These are phyloP conservation scores for Ustilago trichophora DNA, from an alignment of 1,284 basidiomycete species.

Conservation along the genomic window DNA sequence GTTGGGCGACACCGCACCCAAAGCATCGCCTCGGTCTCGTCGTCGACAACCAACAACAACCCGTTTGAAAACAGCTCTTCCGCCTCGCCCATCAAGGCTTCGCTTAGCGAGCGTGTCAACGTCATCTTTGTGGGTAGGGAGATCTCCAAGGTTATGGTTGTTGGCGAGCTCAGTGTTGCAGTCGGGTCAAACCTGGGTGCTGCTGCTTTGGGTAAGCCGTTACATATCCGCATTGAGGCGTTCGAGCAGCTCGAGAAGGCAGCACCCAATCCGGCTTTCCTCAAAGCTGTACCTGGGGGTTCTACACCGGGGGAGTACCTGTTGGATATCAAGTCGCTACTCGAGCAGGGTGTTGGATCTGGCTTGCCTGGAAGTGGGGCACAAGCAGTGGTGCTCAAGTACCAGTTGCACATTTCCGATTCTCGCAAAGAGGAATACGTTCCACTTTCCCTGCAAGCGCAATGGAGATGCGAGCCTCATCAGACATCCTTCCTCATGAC, in stretches of 20 bases:
- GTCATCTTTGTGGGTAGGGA: conserved; percentile 68
- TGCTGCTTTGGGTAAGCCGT: conserved; percentile 12
- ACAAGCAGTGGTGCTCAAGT: conserved; percentile 69
- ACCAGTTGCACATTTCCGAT: conserved; percentile 69
- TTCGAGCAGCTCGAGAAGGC: conserved; percentile 70
- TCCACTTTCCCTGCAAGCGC: conserved; percentile 69
- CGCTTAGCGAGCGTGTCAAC: conserved; percentile 70
- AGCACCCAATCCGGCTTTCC: conserved; percentile 70
- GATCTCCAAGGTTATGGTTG: conserved; percentile 69
- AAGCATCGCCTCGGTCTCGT: conserved; percentile 49
- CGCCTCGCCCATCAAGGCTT: conserved; percentile 52
- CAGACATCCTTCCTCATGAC: conserved; percentile 70
- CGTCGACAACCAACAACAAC: conserved; percentile 35
- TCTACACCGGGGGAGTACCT: conserved; percentile 68
- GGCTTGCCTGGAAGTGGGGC: conserved; percentile 36
- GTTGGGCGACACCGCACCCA: conserved; percentile 47
- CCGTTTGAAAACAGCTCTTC: conserved; percentile 45
- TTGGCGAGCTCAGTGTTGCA: conserved; percentile 69
- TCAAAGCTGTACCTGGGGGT: conserved; percentile 67
- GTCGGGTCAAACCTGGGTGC: not conserved
- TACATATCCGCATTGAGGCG: conserved; percentile 68
- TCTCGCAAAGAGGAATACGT: conserved; percentile 62
- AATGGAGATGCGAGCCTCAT: conserved; percentile 70
- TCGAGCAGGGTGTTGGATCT: conserved; percentile 30
- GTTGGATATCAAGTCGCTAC: conserved; percentile 68